phyloP scores from a whole-genome alignment of 352 stramenopile genomes.

The Phytophthora crassamura region DNA sequence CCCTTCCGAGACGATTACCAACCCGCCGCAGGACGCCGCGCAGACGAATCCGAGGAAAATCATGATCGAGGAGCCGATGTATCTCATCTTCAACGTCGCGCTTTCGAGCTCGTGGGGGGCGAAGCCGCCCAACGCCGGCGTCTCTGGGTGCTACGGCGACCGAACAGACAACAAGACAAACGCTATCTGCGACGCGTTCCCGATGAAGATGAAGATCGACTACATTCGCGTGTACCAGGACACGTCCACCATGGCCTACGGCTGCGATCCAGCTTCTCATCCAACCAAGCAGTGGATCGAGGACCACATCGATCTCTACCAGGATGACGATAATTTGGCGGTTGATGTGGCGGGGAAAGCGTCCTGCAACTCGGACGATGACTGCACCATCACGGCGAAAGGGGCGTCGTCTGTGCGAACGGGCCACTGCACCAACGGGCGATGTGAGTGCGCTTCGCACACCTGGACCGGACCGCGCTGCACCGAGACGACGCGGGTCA shows the following conservation, averaged over 20 bases:
- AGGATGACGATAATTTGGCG: conserved; percentile 44
- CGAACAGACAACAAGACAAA: conserved; percentile 37
- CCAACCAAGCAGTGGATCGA: conserved; percentile 62
- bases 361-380: conserved; percentile 41
- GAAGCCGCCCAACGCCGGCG: conserved; percentile 59
- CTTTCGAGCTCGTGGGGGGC: conserved; percentile 76
- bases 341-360: conserved; percentile 45
- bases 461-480: conserved; percentile 51
- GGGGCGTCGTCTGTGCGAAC: conserved; percentile 26
- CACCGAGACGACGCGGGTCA: conserved; percentile 33
- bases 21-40: conserved; percentile 61
- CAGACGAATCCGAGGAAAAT: conserved; percentile 66
- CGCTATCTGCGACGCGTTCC: conserved; percentile 62
- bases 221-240: conserved; percentile 37
- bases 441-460: conserved; percentile 34
- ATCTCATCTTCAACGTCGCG: conserved; percentile 63
- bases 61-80: conserved; percentile 91
- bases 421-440: conserved; percentile 28
- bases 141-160: conserved; percentile 32
- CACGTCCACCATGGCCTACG: conserved; percentile 45
- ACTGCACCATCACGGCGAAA: conserved; percentile 44
- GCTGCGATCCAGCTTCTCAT: conserved; percentile 54
- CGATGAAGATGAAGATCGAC: conserved; percentile 60
- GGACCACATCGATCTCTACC: conserved; percentile 51
- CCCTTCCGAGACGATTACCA: conserved; percentile 16